These are phyloP conservation scores for Eudorina sp. DNA, from an alignment of 139 green algal species.

Conservation along the genomic window DNA sequence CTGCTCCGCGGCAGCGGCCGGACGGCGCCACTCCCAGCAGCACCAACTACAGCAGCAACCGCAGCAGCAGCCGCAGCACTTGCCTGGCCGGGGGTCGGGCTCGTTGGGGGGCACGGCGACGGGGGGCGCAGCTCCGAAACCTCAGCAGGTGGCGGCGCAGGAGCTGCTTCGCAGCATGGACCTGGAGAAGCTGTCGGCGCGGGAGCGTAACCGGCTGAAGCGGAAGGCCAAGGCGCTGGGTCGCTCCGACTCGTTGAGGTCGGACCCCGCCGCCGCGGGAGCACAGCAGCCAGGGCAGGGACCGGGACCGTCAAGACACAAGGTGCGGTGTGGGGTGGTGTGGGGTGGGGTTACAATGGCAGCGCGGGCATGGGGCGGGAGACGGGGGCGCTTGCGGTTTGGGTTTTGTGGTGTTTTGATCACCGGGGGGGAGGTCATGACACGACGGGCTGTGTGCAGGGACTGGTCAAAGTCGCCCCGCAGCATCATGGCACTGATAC, in stretches of 20 bases:
- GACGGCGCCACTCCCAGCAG: too few relatives aligned
- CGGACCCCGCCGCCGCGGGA: not conserved
- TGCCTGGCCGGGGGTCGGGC: not conserved
- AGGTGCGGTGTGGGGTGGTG: not conserved
- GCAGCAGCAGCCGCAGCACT: not conserved
- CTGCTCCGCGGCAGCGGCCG: not conserved
- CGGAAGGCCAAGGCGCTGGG: constrained; percentile 80
- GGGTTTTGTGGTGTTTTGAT: not conserved
- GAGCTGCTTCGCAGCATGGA: constrained; percentile 69
- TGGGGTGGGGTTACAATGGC: not conserved
- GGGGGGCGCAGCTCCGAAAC: not conserved
- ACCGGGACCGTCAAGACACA: not conserved
- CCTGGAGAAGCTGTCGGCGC: constrained; percentile 73
- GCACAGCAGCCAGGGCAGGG: constrained; percentile 5
- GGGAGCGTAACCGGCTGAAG: constrained; percentile 91
- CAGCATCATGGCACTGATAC: too few relatives aligned
- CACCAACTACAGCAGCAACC: not conserved
- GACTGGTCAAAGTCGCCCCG: too few relatives aligned
- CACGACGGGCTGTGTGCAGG: too few relatives aligned
- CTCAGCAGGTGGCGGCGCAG: constrained; percentile 55
- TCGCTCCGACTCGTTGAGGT: constrained; percentile 43
- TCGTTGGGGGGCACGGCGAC: not conserved
- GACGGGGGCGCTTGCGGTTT: not conserved
- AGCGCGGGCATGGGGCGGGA: not conserved
- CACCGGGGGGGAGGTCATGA: too few relatives aligned